These are phyloP conservation scores for Mediolabrus comicus DNA, from an alignment of 108 stramenopile genomes.

Conservation along the genomic window DNA sequence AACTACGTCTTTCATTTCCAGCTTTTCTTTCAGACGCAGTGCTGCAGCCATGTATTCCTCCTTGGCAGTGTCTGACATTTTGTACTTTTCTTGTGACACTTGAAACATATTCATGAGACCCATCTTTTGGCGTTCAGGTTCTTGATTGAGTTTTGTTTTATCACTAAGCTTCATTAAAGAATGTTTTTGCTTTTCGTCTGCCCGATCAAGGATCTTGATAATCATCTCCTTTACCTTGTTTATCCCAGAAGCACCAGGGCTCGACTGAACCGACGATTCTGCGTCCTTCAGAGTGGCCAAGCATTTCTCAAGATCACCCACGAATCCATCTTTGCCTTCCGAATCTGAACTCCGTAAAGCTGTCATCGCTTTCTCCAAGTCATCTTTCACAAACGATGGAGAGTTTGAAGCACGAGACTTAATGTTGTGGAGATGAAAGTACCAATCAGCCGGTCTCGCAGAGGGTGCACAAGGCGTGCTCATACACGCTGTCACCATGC, in stretches of 20 bases:
- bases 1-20: conserved; percentile 60
- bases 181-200: conserved; percentile 42
- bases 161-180: not conserved
- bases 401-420: conserved; percentile 22
- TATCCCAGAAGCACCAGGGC: conserved; percentile 9
- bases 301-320: conserved; percentile 45
- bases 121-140: conserved; percentile 48
- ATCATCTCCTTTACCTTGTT: conserved; percentile 40
- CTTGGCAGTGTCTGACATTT: conserved; percentile 51
- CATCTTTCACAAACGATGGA: conserved; percentile 19
- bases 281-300: conserved; percentile 31
- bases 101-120: conserved; percentile 52
- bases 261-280: conserved; percentile 7
- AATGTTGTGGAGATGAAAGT: conserved; percentile 75
- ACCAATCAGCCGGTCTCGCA: conserved; percentile 54
- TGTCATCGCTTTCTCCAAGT: conserved; percentile 30
- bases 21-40: conserved; percentile 69
- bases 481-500: conserved; percentile 31
- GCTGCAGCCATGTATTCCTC: conserved; percentile 85
- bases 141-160: conserved; percentile 7
- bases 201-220: conserved; percentile 48
- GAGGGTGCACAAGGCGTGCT: conserved; percentile 58
- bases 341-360: conserved; percentile 9
- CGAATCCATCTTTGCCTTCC: not conserved
- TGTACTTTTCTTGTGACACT: conserved; percentile 53